Base-by-base conservation (phyloP, 2,329 filamentous ascomycete species). In the Colletotrichum navitas region DNA sequence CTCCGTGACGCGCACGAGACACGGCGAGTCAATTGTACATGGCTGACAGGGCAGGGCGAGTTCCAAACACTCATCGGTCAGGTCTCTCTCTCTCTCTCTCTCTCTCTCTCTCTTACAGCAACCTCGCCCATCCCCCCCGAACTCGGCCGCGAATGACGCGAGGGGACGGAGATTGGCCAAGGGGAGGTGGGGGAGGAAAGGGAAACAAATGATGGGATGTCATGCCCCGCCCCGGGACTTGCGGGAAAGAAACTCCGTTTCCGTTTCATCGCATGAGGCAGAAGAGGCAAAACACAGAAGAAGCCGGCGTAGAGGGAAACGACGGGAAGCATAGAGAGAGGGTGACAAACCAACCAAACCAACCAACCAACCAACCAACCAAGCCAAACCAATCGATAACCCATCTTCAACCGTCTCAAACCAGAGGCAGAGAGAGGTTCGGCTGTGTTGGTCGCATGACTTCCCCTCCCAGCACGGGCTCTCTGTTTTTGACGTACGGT, bases 1-100 rank as follows among this genome's bases (percentile, higher is more conserved):
- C 67, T 70, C 55, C 62, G 62, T 49, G 67, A 70, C 67, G 61
- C 60, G 67, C 67, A 70, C 67, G 67, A 70, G 67, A 70, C 67
- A 66, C 67, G 21, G 59, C 45, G 54, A 66, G 55, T 32, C 39
- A 60, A 66, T 66, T 61, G 66, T 60, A 66, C 67, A 66, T 59
- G 29, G 67, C 67, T 70, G 55, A 70, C 67, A 49, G 47, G 66
- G 62, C 67, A 66, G 52, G 16, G 45, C 58, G 32, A 14, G 47
- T 39, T 43, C 59, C 59, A 63, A 34, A 45, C 43, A 45, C 14
- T 60, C 58, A 14, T 18, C 45, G 36, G 36, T 39, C 64, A 41
- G 36, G 4, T 39, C 7, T 39, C 10, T 39, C 36, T 39, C 36
- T 16, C 39, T 41, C 39, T 41, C 3, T 16, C 12, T 10, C 39